These are phyloP conservation scores for Mycena vulgaris DNA, from an alignment of 768 basidiomycete genomes.

Conservation along the genomic window DNA sequence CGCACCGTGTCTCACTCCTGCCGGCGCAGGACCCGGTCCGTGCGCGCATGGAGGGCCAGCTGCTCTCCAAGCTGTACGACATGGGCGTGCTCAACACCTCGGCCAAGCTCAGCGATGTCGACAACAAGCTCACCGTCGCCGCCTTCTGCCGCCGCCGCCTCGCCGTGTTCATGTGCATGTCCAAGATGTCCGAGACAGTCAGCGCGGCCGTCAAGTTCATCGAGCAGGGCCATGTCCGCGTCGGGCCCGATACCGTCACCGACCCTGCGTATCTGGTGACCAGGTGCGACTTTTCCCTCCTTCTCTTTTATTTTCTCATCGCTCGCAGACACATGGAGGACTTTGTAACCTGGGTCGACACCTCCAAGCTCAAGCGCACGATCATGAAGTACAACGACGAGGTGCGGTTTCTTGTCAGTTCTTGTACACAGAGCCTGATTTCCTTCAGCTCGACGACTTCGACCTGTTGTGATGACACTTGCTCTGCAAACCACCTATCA, in stretches of 20 bases:
- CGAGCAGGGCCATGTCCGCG: slow-evolving; percentile 98
- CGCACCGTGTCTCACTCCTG: slow-evolving; percentile 89
- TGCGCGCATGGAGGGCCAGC: slow-evolving; percentile 84
- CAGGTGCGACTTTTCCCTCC: slow-evolving; percentile 61
- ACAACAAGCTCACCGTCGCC: slow-evolving; percentile 96
- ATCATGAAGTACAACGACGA: slow-evolving; percentile 98
- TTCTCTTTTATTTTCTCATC: slow-evolving; percentile 1
- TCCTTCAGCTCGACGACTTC: slow-evolving; percentile 89
- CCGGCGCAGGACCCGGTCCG: slow-evolving; percentile 93
- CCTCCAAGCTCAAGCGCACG: slow-evolving; percentile 95
- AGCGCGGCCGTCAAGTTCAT: slow-evolving; percentile 98
- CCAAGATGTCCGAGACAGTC: slow-evolving; percentile 97
- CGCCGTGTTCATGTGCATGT: slow-evolving; percentile 92
- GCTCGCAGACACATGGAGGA: slow-evolving; percentile 92
- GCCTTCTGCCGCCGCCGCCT: slow-evolving; percentile 94
- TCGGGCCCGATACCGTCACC: slow-evolving; percentile 95
- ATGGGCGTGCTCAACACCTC: slow-evolving; percentile 92
- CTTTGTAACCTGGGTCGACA: slow-evolving; percentile 99
- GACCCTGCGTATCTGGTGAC: slow-evolving; percentile 98
- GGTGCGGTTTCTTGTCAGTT: slow-evolving; percentile 56
- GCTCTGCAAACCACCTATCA: too few relatives aligned
- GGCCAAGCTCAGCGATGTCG: slow-evolving; percentile 93
- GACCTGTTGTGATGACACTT: slow-evolving; percentile 85
- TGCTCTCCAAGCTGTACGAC: slow-evolving; percentile 97
- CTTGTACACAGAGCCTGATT: slow-evolving; percentile 29